A percentile compares a stretch with the other conserved stretches of the same genome.
Evolutionary conservation across 768 basidiomycete genomes (phyloP).

Genomic region (Xanthoconium purpureum): DNA sequence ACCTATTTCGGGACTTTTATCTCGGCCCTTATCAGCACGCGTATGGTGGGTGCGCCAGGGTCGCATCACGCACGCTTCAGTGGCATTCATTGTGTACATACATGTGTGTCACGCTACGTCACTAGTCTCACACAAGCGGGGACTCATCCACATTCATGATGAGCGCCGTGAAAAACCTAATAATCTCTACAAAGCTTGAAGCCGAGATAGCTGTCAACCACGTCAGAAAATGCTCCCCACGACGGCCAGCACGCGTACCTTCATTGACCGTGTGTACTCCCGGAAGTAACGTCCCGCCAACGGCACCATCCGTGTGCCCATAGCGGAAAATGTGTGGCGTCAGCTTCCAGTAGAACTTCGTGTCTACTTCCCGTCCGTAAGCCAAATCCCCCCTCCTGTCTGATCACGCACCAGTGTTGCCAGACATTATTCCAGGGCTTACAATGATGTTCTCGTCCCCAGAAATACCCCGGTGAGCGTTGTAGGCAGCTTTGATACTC

Average conservation of each 20-base stretch:
- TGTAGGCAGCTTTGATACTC: slow-evolving; percentile 61
- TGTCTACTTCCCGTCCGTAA: slow-evolving; percentile 31
- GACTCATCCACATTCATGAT: slow-evolving; percentile 70
- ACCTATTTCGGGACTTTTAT: too few relatives aligned
- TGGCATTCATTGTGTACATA: too few relatives aligned
- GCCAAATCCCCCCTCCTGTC: neutral
- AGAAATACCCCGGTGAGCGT: slow-evolving; percentile 42
- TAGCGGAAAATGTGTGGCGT: slow-evolving; percentile 70
- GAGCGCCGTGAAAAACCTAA: slow-evolving; percentile 61
- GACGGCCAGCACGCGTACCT: slow-evolving; percentile 38
- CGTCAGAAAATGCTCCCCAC: neutral
- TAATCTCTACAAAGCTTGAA: slow-evolving; percentile 57
- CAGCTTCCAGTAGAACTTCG: slow-evolving; percentile 44
- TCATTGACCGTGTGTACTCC: slow-evolving; percentile 74
- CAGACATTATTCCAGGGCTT: slow-evolving; percentile 54
- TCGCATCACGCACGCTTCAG: too few relatives aligned
- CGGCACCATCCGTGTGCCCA: slow-evolving; percentile 33
- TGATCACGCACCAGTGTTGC: slow-evolving; percentile 43
- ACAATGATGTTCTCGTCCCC: slow-evolving; percentile 39
- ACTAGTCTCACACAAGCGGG: neutral
- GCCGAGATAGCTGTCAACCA: slow-evolving; percentile 37
- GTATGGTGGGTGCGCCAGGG: too few relatives aligned
- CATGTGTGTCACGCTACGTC: neutral
- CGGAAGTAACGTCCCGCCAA: slow-evolving; percentile 29
- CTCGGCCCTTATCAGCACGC: too few relatives aligned